Percentiles rank a stretch among this genome's conserved stretches.
These are phyloP conservation scores for Fusarium domesticum DNA, from an alignment of 2,329 filamentous ascomycete species.

Conservation along the genomic window DNA sequence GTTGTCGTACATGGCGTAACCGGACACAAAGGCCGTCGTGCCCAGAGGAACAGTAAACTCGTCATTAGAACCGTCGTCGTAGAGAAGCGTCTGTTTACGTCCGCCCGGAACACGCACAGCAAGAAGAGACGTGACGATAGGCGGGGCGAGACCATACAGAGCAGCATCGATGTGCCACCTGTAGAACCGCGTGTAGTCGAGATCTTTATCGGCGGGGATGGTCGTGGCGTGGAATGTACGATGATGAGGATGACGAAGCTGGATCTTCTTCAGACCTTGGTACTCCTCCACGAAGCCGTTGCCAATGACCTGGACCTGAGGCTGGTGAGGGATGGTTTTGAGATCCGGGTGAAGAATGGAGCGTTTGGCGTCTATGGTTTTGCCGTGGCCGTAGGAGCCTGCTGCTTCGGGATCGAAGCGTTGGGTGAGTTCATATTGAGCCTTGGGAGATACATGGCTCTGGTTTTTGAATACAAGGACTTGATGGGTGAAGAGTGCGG, in stretches of 20 bases:
- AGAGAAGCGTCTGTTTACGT: slow-evolving; percentile 63
- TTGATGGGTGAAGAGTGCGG: slow-evolving; percentile 65
- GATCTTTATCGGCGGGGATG: slow-evolving; percentile 54
- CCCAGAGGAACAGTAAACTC: slow-evolving; percentile 67
- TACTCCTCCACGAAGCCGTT: slow-evolving; percentile 69
- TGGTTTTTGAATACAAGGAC: slow-evolving; percentile 72
- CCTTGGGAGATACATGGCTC: slow-evolving; percentile 59
- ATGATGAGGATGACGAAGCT: slow-evolving; percentile 72
- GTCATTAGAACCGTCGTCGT: slow-evolving; percentile 69
- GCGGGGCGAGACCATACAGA: slow-evolving; percentile 71
- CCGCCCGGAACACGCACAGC: slow-evolving; percentile 70
- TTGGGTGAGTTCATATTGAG: slow-evolving; percentile 71
- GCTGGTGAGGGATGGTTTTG: slow-evolving; percentile 76
- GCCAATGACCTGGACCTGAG: slow-evolving; percentile 72
- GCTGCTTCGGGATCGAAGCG: slow-evolving; percentile 67
- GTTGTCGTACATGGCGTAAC: slow-evolving; percentile 66
- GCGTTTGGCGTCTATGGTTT: slow-evolving; percentile 62
- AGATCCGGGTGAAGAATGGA: slow-evolving; percentile 73
- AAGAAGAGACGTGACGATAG: slow-evolving; percentile 68
- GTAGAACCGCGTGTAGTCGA: slow-evolving; percentile 59
- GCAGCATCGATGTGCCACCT: slow-evolving; percentile 81
- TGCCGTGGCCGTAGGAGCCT: slow-evolving; percentile 70
- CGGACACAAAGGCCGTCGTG: slow-evolving; percentile 72
- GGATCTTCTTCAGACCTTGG: slow-evolving; percentile 67
- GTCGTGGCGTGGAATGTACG: slow-evolving; percentile 67